A percentile compares a stretch with the other conserved stretches of the same genome.
Evolutionary conservation across 106 monocot genomes (phyloP).

Genomic region (Allium cepa): DNA sequence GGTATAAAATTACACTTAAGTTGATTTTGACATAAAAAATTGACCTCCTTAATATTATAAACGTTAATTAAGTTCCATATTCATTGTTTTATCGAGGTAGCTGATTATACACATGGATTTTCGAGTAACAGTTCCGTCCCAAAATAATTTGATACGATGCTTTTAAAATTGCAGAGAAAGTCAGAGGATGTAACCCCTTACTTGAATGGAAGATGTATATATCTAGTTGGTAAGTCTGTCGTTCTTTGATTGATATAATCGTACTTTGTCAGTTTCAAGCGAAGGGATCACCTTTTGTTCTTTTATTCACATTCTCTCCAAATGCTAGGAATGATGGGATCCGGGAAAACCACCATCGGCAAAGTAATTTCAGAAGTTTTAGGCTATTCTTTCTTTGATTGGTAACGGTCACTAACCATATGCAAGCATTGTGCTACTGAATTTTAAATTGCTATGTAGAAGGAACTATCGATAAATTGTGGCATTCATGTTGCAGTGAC

Average conservation of each 20-base stretch:
- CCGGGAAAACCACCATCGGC: constrained; percentile 88
- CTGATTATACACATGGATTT: no score
- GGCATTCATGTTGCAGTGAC: constrained; percentile 36
- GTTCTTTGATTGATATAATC: no score
- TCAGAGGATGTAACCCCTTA: constrained; percentile 32
- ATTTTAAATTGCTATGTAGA: no score
- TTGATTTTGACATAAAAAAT: no score
- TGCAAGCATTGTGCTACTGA: no score
- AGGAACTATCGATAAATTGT: no score
- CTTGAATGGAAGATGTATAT: constrained; percentile 47
- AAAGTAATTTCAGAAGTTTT: constrained; percentile 83
- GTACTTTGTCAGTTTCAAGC: no score
- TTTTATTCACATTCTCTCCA: neutral
- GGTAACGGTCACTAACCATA: constrained; percentile 18
- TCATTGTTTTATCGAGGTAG: no score
- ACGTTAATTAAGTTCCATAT: no score
- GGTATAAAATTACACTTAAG: constrained; percentile 3
- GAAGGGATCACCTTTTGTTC: no score
- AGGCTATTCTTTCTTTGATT: constrained; percentile 91
- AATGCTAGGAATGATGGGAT: constrained; percentile 92
- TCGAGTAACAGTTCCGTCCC: no score
- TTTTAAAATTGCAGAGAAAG: constrained; percentile 32
- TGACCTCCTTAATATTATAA: no score
- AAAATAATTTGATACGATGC: neutral
- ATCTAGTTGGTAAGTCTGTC: constrained; percentile 50